These are phyloP conservation scores for Euphrasia arctica DNA, from an alignment of 305 asterid species.

Conservation along the genomic window DNA sequence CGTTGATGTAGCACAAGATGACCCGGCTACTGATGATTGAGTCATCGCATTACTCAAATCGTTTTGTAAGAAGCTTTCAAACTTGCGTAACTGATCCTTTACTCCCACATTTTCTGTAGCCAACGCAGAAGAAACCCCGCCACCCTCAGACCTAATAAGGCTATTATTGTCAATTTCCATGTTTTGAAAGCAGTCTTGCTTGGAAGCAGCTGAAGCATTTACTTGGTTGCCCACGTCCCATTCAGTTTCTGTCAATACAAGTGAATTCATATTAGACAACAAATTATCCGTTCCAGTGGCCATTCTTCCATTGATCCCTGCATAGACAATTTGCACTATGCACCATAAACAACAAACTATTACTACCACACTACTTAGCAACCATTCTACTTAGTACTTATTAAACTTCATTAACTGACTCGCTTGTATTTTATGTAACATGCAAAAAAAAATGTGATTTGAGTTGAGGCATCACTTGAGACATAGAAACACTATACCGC, in stretches of 20 bases:
- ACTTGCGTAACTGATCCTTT: constrained; percentile 55
- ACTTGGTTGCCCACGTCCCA: constrained; percentile 33
- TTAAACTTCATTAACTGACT: not conserved
- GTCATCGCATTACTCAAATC: constrained; percentile 68
- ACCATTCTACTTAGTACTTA: constrained; percentile 4
- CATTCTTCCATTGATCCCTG: constrained; percentile 53
- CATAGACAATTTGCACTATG: constrained; percentile 42
- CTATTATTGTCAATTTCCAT: constrained; percentile 42
- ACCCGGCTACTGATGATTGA: constrained; percentile 68
- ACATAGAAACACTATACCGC: constrained; percentile 45
- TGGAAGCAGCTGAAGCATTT: not conserved
- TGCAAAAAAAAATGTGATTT: constrained; percentile 23
- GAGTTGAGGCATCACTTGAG: constrained; percentile 16
- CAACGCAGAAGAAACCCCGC: too few relatives aligned
- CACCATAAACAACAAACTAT: constrained; percentile 35
- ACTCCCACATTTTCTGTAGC: constrained; percentile 33
- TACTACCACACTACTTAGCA: constrained; percentile 17
- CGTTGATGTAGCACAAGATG: constrained; percentile 74
- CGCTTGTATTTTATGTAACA: not conserved
- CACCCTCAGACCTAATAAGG: too few relatives aligned
- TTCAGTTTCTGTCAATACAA: constrained; percentile 81
- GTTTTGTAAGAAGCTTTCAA: constrained; percentile 59
- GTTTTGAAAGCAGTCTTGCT: constrained; percentile 47
- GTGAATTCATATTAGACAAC: constrained; percentile 70
- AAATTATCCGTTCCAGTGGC: constrained; percentile 50